phyloP scores from a whole-genome alignment of 23 red algal species.

The Cyanidioschyzon merolae region DNA sequence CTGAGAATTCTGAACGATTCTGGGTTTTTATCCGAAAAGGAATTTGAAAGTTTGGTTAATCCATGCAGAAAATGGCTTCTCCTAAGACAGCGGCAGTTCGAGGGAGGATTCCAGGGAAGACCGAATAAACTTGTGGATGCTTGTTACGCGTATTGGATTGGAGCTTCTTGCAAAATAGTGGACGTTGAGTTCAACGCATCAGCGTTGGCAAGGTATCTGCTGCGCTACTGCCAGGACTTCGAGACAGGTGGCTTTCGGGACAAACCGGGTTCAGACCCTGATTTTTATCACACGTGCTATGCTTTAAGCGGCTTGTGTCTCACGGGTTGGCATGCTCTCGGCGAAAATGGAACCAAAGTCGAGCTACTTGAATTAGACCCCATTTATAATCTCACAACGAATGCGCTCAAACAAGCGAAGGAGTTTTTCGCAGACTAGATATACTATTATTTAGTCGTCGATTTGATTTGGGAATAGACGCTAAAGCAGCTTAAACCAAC shows the following conservation, averaged over 20 bases:
- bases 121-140: conserved; percentile 91
- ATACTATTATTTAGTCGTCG: too few species aligned
- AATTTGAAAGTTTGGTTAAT: conserved; percentile 13
- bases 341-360: neutral
- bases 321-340: neutral
- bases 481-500: too few species aligned
- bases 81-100: conserved; percentile 58
- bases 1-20: conserved; percentile 28
- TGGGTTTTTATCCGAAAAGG: neutral
- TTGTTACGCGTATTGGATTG: conserved; percentile 94
- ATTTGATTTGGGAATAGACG: too few species aligned
- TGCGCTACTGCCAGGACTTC: conserved; percentile 59
- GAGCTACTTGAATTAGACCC: neutral
- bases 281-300: conserved; percentile 96
- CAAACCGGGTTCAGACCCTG: conserved; percentile 51
- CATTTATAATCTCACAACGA: neutral
- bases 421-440: neutral
- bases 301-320: conserved; percentile 74
- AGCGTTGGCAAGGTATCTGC: conserved; percentile 34
- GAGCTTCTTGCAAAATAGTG: conserved; percentile 27
- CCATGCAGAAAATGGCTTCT: conserved; percentile 23
- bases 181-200: neutral
- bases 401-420: neutral
- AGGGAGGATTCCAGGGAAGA: conserved; percentile 81
- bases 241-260: conserved; percentile 67